These are phyloP conservation scores for Phytophthora syringae DNA, from an alignment of 352 stramenopile genomes.

Conservation along the genomic window DNA sequence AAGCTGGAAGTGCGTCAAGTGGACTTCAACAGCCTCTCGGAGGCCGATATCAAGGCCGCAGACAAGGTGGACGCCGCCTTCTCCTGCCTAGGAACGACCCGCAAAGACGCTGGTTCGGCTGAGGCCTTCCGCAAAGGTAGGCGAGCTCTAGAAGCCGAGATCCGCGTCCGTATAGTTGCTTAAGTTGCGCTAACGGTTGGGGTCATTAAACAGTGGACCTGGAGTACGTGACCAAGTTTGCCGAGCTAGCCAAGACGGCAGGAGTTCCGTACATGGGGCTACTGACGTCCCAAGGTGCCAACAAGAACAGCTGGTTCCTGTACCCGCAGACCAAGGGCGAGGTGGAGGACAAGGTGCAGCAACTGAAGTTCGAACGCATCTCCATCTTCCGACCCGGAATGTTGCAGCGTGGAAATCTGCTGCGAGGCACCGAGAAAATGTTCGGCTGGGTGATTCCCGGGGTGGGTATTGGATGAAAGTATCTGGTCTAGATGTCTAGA, in stretches of 20 bases:
- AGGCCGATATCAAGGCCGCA: conserved; percentile 31
- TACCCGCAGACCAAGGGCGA: conserved; percentile 83
- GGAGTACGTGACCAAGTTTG: conserved; percentile 69
- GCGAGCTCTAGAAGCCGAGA: background rate
- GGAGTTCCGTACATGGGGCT: conserved; percentile 70
- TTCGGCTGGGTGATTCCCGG: conserved; percentile 53
- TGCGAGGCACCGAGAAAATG: conserved; percentile 62
- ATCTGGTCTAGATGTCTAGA: background rate
- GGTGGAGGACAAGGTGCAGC: conserved; percentile 68
- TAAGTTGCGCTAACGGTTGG: conserved; percentile 12
- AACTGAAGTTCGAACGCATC: conserved; percentile 57
- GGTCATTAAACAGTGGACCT: conserved; percentile 60
- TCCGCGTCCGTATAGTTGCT: no score
- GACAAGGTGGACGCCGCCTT: conserved; percentile 74
- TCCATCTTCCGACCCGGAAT: conserved; percentile 69
- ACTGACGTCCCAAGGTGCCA: conserved; percentile 60
- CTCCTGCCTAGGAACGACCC: conserved; percentile 76
- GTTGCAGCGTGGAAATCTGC: conserved; percentile 62
- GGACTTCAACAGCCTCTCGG: conserved; percentile 61
- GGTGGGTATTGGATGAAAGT: conserved; percentile 36
- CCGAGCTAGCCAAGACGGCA: conserved; percentile 50
- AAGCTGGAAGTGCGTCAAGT: conserved; percentile 70
- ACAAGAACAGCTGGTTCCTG: conserved; percentile 82
- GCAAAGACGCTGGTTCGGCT: conserved; percentile 69
- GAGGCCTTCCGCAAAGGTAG: conserved; percentile 77